Evolutionary conservation across 305 asterid genomes (phyloP).

Genomic region (Nicotiana rustica): DNA sequence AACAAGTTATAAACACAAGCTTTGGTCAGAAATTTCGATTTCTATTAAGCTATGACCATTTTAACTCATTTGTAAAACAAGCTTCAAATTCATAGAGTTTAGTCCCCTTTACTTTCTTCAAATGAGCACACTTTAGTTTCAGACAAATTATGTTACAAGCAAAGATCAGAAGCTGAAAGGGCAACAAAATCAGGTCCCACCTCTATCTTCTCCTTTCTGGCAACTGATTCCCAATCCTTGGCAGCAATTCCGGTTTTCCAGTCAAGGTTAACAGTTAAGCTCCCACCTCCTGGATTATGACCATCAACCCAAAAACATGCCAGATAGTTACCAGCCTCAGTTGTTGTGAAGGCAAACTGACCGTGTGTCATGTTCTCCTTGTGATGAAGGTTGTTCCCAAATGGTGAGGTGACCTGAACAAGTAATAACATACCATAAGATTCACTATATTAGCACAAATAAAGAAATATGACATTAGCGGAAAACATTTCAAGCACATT

Average conservation of each 20-base stretch:
- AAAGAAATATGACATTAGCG: background rate
- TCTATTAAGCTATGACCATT: background rate
- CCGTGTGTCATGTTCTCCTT: constrained; percentile 78
- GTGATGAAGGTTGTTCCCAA: constrained; percentile 76
- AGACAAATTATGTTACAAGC: background rate
- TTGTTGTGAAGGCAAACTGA: constrained; percentile 92
- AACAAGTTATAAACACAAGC: background rate
- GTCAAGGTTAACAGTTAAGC: constrained; percentile 73
- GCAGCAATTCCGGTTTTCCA: constrained; percentile 98
- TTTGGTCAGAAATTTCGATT: background rate
- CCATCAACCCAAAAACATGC: constrained; percentile 87
- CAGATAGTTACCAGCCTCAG: constrained; percentile 82
- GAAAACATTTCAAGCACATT: background rate
- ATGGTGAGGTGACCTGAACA: constrained; percentile 84
- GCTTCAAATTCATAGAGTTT: background rate
- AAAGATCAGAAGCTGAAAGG: constrained; percentile 2
- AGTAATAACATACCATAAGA: constrained; percentile 22
- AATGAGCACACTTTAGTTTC: background rate
- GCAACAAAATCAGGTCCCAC: constrained; percentile 49
- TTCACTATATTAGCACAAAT: constrained; percentile 11
- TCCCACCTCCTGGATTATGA: constrained; percentile 58
- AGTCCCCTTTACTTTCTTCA: background rate
- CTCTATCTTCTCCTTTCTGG: constrained; percentile 93
- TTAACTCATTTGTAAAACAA: background rate
- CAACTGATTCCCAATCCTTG: constrained; percentile 99